A percentile compares a stretch with the other conserved stretches of the same genome.
Conservation (phyloP, 164 flowering plant genomes). For the Tinospora cordifolia region DNA sequence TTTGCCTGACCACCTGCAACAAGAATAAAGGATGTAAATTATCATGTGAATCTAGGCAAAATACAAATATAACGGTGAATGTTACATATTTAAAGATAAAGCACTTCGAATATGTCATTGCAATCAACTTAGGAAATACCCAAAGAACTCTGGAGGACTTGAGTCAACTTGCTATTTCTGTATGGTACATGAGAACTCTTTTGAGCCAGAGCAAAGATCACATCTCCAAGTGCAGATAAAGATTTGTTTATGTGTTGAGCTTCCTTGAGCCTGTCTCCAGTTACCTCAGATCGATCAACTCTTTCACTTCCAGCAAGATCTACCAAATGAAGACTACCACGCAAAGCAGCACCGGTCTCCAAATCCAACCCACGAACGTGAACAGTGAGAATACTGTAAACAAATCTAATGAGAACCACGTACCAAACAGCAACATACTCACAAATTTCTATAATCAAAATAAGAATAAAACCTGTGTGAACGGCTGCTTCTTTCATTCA, state of each 20-base stretch:
- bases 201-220: constrained; percentile 78
- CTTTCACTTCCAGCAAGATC: constrained; percentile 99
- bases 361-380: constrained; percentile 75
- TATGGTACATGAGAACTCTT: constrained; percentile 88
- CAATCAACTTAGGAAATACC: constrained; percentile 37
- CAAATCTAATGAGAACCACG: constrained; percentile 10
- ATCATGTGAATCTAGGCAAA: background rate
- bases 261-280: constrained; percentile 85
- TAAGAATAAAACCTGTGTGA: constrained; percentile 67
- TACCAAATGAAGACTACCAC: constrained; percentile 83
- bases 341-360: constrained; percentile 58
- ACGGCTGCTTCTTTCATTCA: constrained; percentile 93
- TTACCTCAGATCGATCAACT: constrained; percentile 85
- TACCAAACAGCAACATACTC: background rate
- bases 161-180: constrained; percentile 96
- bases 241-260: constrained; percentile 98
- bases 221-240: constrained; percentile 94
- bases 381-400: constrained; percentile 75
- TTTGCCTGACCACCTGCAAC: constrained; percentile 90
- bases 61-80: background rate
- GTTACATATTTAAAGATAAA: background rate
- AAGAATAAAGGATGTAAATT: background rate
- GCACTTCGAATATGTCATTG: background rate
- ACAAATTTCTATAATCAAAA: constrained; percentile 2
- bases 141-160: constrained; percentile 85